These are phyloP conservation scores for Saccharomyces hybrid DNA, from an alignment of 1,139 yeast species.

Conservation along the genomic window DNA sequence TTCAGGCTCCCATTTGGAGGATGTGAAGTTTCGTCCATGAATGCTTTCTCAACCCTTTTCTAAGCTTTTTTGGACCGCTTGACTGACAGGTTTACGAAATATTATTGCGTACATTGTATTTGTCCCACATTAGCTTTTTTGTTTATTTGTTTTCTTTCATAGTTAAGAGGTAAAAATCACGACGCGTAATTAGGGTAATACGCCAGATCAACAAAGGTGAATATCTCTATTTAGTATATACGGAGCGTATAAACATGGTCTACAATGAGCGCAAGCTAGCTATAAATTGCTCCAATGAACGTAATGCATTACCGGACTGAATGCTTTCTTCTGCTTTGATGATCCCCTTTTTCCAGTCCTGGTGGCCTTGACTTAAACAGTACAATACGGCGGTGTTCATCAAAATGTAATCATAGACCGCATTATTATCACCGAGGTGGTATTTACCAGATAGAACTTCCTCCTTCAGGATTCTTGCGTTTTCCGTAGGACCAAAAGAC, in stretches of 20 bases:
- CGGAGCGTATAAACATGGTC: slow-evolving; percentile 32
- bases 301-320: slow-evolving; percentile 54
- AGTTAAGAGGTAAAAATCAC: background rate
- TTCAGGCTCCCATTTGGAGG: slow-evolving; percentile 4
- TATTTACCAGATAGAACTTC: slow-evolving; percentile 48
- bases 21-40: background rate
- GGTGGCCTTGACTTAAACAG: slow-evolving; percentile 62
- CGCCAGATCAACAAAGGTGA: background rate
- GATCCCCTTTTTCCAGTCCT: slow-evolving; percentile 72
- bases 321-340: slow-evolving; percentile 64
- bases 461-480: slow-evolving; percentile 53
- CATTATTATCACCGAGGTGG: slow-evolving; percentile 44
- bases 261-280: slow-evolving; percentile 4
- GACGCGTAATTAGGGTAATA: background rate
- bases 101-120: background rate
- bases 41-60: background rate
- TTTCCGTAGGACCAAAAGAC: slow-evolving; percentile 82
- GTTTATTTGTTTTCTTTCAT: slow-evolving; percentile 1
- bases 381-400: slow-evolving; percentile 85
- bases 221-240: slow-evolving; percentile 1
- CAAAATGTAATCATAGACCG: slow-evolving; percentile 79
- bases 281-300: slow-evolving; percentile 54
- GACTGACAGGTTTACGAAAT: background rate
- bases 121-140: background rate
- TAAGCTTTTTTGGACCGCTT: background rate